phyloP scores from a whole-genome alignment of 2,329 filamentous ascomycete species.

The Aspergillus oerlinghausenensis region DNA sequence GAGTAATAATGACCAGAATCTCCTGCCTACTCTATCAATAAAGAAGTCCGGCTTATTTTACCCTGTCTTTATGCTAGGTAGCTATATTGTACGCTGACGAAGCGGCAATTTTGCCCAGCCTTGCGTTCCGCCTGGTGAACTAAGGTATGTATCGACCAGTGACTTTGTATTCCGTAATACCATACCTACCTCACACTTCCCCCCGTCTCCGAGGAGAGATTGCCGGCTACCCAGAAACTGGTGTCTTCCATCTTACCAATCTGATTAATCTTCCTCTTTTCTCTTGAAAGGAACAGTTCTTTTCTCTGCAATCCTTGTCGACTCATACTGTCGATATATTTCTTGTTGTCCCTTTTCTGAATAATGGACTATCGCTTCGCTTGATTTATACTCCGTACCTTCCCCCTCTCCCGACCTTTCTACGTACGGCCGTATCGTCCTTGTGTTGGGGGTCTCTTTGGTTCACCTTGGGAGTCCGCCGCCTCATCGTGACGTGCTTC shows the following conservation, averaged over 20 bases:
- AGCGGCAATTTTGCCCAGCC: neutral
- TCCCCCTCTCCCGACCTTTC: neutral
- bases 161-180: neutral
- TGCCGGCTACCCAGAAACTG: neutral
- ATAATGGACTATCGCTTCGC: neutral
- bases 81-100: neutral
- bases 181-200: neutral
- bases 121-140: neutral
- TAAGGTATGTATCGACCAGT: neutral
- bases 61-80: neutral
- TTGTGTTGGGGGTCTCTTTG: neutral
- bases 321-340: neutral
- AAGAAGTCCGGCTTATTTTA: neutral
- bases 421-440: neutral
- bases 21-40: neutral
- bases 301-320: neutral
- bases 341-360: neutral
- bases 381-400: neutral
- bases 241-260: neutral
- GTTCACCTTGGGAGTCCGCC: neutral
- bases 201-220: neutral
- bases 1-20: neutral
- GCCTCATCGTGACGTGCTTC: constrained; percentile 1
- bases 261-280: neutral
- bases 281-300: neutral